phyloP scores from a whole-genome alignment of 2,329 filamentous ascomycete genomes.

The Fusarium domesticum region DNA sequence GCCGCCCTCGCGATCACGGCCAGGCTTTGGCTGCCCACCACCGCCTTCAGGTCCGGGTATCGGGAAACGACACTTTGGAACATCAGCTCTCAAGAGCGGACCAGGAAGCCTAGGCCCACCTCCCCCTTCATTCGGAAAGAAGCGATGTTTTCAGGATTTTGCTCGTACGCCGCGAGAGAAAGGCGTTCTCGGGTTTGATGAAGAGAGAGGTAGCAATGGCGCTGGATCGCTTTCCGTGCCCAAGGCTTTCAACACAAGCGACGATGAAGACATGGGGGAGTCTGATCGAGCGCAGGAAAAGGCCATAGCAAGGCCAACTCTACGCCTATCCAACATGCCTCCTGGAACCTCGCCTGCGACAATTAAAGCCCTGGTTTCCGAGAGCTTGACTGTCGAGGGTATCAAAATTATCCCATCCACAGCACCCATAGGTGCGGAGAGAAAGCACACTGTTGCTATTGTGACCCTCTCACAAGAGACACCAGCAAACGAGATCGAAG shows the following conservation, averaged over 20 bases:
- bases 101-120: constrained; percentile 59
- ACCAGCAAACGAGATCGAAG: constrained; percentile 78
- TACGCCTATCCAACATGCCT: constrained; percentile 59
- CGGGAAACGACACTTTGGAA: constrained; percentile 64
- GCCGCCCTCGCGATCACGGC: constrained; percentile 22
- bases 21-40: constrained; percentile 29
- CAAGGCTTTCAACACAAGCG: constrained; percentile 69
- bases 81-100: constrained; percentile 55
- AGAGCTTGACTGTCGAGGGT: constrained; percentile 64
- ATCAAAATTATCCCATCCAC: constrained; percentile 65
- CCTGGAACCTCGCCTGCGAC: constrained; percentile 57
- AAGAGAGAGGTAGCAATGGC: constrained; percentile 31
- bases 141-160: constrained; percentile 48
- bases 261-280: constrained; percentile 51
- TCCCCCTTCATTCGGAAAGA: constrained; percentile 50
- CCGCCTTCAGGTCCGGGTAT: constrained; percentile 26
- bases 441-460: constrained; percentile 73
- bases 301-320: constrained; percentile 59
- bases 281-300: constrained; percentile 51
- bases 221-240: constrained; percentile 55
- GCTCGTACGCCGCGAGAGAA: constrained; percentile 36
- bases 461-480: constrained; percentile 79
- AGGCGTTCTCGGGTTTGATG: constrained; percentile 36
- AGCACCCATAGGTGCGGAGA: constrained; percentile 54
- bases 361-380: constrained; percentile 57